Evolutionary conservation across 2,329 filamentous ascomycete genomes (phyloP), one percentile per base, ranked within the genome.

Genomic region (Fusarium dimerum): DNA sequence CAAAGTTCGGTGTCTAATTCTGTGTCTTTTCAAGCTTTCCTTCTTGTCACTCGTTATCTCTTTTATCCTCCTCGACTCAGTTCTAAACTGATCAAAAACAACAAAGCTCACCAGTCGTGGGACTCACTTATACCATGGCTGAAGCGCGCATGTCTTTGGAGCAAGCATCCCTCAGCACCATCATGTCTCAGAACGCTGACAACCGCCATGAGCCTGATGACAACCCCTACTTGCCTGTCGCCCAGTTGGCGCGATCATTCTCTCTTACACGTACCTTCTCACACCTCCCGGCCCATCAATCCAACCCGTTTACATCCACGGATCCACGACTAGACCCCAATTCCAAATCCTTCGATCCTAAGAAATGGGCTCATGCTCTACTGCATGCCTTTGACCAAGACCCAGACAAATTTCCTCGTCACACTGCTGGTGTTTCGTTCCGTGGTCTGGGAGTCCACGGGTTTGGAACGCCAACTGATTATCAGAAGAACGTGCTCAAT

Each of bases 391-490:
- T 63, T 11, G 59, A 55, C 0, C 48, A 59, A 5, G 57, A 63
- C 6, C 51, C 53, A 1, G 34, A 18, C 6, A 63, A 54, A 53
- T 57, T 47, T 16, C 56, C 54, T 18, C 54, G 56, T 13, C 56
- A 59, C 10, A 50, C 48, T 5, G 77, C 80, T 0, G 86, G 86
- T 26, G 76, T 89, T 30, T 76, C 78, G 34, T 89, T 85, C 70
- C 78, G 81, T 66, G 79, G 87, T 60, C 72, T 89, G 46, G 87
- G 80, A 54, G 83, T 87, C 6, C 83, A 84, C 62, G 85, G 86
- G 16, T 88, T 81, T 61, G 85, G 85, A n/a, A 79, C 79, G 41
- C 74, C 81, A 0, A 87, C 85, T 0, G 85, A 89, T 66, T 89
- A 85, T 66, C 86, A 89, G 60, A 85, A 85, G 74, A 78, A 84